phyloP scores from a whole-genome alignment of 1,139 yeast species.

The Debaryomycetaceae sp. region DNA sequence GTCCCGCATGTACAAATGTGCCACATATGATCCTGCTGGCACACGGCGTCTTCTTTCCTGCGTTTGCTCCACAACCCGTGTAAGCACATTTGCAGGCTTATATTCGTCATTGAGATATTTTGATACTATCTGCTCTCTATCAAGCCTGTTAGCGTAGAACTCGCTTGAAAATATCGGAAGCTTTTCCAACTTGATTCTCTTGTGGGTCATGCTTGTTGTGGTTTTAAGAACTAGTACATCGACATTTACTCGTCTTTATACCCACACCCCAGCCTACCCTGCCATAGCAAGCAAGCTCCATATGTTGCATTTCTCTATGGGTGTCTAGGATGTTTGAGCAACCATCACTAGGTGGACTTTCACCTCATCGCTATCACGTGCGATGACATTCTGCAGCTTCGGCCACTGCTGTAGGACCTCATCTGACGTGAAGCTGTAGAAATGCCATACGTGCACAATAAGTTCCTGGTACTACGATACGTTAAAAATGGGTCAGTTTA shows the following conservation, averaged over 20 bases:
- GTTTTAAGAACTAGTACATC: too few species aligned
- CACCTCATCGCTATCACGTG: not conserved
- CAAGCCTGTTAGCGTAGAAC: conserved; percentile 14
- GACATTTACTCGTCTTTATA: too few species aligned
- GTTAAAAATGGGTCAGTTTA: too few species aligned
- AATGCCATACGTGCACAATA: not conserved
- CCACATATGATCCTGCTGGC: conserved; percentile 15
- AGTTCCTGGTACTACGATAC: too few species aligned
- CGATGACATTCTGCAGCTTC: conserved; percentile 1
- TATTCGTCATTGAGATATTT: conserved; percentile 21
- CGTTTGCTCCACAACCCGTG: conserved; percentile 2
- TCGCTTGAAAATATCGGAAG: conserved; percentile 12
- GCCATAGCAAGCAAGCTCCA: too few species aligned
- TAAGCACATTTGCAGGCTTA: conserved; percentile 17
- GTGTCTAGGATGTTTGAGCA: not conserved
- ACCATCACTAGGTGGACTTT: not conserved
- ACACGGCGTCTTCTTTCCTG: conserved; percentile 2
- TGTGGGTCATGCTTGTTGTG: not conserved
- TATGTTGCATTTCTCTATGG: not conserved
- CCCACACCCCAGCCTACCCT: too few species aligned
- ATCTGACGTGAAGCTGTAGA: not conserved
- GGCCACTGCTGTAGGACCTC: not conserved
- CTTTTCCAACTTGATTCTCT: conserved; percentile 11
- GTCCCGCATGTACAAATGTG: conserved; percentile 46
- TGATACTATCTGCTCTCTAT: conserved; percentile 9